These are phyloP conservation scores for Hippophae rhamnoides DNA, from an alignment of 306 rosid genomes.

Conservation along the genomic window DNA sequence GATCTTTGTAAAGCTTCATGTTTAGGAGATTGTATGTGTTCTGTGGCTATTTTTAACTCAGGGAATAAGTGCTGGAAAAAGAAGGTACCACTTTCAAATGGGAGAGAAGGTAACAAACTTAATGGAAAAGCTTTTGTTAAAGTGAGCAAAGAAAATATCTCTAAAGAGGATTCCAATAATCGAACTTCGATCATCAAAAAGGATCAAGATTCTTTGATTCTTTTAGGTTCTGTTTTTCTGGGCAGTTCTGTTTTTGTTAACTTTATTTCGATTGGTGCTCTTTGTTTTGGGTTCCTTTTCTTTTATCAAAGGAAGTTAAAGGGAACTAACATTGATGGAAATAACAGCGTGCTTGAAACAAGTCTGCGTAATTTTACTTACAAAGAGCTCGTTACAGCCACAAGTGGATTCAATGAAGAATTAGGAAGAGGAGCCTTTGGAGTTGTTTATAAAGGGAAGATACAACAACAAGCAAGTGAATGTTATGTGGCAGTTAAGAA, in stretches of 20 bases:
- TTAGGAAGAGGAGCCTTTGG: conserved; percentile 34
- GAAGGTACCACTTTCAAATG: neutral
- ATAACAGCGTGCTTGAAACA: neutral
- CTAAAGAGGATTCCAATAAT: neutral
- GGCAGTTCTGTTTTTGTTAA: neutral
- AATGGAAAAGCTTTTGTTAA: neutral
- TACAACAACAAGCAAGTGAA: conserved; percentile 1
- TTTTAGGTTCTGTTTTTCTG: neutral
- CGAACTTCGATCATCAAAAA: neutral
- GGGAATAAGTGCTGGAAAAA: neutral
- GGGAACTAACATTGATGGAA: neutral
- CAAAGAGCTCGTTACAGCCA: neutral
- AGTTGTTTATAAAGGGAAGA: conserved; percentile 23
- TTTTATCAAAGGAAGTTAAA: neutral
- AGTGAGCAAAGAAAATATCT: too few relatives aligned
- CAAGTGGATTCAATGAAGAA: conserved; percentile 14
- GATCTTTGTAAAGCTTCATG: conserved; percentile 1
- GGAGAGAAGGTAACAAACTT: neutral
- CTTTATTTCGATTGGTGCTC: neutral
- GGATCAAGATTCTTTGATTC: neutral
- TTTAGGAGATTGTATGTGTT: too few relatives aligned
- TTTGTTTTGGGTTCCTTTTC: neutral
- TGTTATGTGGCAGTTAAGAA: conserved; percentile 22
- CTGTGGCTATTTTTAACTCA: too few relatives aligned
- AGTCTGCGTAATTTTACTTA: neutral